Percentiles rank a stretch among this genome's conserved stretches.
These are phyloP conservation scores for Diaporthe humulicola DNA, from an alignment of 2,329 filamentous ascomycete genomes.

Conservation along the genomic window DNA sequence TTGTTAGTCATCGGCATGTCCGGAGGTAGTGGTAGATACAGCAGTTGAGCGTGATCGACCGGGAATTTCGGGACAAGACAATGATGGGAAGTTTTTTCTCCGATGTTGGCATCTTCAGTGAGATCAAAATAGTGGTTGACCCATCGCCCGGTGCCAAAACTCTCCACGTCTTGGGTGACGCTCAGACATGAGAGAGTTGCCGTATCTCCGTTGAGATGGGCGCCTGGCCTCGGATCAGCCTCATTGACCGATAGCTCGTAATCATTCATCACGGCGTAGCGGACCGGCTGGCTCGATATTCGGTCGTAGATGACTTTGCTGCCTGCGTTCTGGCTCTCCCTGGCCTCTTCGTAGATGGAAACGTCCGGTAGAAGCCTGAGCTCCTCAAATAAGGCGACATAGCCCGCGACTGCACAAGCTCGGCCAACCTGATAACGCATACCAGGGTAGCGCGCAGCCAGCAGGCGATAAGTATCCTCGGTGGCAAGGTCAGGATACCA, in stretches of 20 bases:
- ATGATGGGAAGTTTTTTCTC: background rate
- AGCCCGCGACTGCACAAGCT: constrained; percentile 55
- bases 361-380: constrained; percentile 1
- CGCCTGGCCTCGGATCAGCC: background rate
- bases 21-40: background rate
- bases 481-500: constrained; percentile 1
- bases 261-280: constrained; percentile 12
- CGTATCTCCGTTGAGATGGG: background rate
- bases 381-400: constrained; percentile 48
- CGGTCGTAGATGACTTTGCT: background rate
- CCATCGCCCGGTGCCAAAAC: background rate
- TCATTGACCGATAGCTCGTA: background rate
- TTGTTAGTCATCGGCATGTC: constrained; percentile 9
- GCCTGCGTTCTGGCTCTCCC: background rate
- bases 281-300: background rate
- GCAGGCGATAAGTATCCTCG: constrained; percentile 51
- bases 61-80: background rate
- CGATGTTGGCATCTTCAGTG: constrained; percentile 6
- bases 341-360: constrained; percentile 1
- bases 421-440: constrained; percentile 53
- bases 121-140: background rate
- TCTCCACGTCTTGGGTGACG: background rate
- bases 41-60: background rate
- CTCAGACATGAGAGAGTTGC: background rate
- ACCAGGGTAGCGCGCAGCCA: constrained; percentile 49